Conservation (phyloP, 768 basidiomycete species). For the Naganishia kalamii region DNA sequence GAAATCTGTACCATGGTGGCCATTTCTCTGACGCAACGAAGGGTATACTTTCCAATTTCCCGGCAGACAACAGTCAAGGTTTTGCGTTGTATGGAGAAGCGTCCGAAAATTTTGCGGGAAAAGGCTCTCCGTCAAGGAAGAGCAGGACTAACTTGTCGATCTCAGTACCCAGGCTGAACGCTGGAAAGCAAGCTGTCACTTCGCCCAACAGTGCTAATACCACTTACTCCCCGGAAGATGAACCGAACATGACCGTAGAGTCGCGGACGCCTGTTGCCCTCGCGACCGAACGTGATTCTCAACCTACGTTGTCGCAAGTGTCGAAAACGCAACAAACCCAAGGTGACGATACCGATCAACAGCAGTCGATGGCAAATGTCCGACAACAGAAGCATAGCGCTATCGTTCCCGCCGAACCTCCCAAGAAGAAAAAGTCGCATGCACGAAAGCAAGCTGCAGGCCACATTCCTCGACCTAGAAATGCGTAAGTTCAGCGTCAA, state of each 20-base stretch:
- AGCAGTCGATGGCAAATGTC: background rate
- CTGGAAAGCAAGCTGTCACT: background rate
- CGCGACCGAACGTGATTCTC: background rate
- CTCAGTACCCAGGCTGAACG: background rate
- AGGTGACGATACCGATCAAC: background rate
- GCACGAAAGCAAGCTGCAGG: slow-evolving; percentile 46
- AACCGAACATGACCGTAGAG: background rate
- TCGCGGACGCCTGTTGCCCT: background rate
- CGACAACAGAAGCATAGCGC: background rate
- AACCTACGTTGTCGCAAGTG: no score
- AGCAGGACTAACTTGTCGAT: background rate
- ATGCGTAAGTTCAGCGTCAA: slow-evolving; percentile 27
- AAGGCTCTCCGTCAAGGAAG: background rate
- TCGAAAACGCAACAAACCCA: background rate
- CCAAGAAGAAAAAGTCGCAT: slow-evolving; percentile 41
- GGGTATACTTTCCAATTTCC: background rate
- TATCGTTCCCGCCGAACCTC: background rate
- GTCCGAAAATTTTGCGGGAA: background rate
- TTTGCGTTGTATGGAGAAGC: background rate
- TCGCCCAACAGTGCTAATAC: background rate
- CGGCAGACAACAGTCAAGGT: background rate
- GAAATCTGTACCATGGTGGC: background rate
- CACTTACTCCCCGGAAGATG: background rate
- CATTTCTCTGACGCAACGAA: background rate
- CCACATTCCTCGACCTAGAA: slow-evolving; percentile 46